Percentiles rank a stretch among this genome's conserved stretches.
Evolutionary conservation across 768 basidiomycete genomes (phyloP).

Genomic region (Auricularia auricula-judae): DNA sequence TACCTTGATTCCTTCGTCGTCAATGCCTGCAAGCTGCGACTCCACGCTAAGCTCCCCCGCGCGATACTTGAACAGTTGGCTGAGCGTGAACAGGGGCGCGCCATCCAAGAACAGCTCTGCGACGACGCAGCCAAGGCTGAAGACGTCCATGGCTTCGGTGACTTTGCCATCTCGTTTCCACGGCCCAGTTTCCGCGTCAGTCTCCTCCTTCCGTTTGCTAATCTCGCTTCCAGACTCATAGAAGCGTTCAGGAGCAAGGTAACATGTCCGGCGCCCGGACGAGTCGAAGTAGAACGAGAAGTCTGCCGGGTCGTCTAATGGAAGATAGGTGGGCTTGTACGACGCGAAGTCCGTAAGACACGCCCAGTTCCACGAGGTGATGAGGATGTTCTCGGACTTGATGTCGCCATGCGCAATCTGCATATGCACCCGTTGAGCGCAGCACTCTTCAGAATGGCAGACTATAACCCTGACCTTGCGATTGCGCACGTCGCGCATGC

Average conservation of each 20-base stretch:
- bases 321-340: conserved; percentile 92
- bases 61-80: conserved; percentile 89
- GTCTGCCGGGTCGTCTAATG: conserved; percentile 92
- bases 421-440: neutral
- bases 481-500: conserved; percentile 69
- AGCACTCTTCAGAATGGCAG: neutral
- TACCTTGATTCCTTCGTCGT: conserved; percentile 75
- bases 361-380: conserved; percentile 93
- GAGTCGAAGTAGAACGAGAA: conserved; percentile 99
- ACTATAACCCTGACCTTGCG: conserved; percentile 31
- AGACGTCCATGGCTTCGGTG: conserved; percentile 96
- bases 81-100: conserved; percentile 82
- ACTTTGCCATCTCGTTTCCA: conserved; percentile 70
- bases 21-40: conserved; percentile 56
- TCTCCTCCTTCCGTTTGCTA: conserved; percentile 51
- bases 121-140: conserved; percentile 88
- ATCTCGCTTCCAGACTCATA: conserved; percentile 63
- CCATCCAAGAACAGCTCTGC: conserved; percentile 96
- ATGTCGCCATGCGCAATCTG: conserved; percentile 94
- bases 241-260: conserved; percentile 93
- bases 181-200: conserved; percentile 33
- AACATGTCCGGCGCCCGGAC: conserved; percentile 86
- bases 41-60: conserved; percentile 77
- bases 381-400: conserved; percentile 93
- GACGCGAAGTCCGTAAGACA: conserved; percentile 92